phyloP scores from a whole-genome alignment of 495 filamentous ascomycete genomes.

The Terfezia claveryi region DNA sequence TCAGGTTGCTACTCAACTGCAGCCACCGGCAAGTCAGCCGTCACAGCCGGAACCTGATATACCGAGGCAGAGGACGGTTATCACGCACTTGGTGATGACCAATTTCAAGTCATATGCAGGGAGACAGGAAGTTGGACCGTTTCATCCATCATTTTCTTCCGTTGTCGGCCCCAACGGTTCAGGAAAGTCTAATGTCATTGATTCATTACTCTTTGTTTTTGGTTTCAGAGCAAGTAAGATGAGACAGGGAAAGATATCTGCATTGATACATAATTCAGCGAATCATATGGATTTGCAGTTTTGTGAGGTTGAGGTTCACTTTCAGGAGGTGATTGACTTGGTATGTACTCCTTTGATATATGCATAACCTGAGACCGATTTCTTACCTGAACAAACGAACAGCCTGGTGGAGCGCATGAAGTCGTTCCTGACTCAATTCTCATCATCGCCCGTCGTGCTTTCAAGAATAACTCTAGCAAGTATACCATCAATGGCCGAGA shows the following conservation, averaged over 20 bases:
- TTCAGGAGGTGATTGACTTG: conserved; percentile 72
- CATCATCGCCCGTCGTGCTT: conserved; percentile 74
- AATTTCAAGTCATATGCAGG: conserved; percentile 99
- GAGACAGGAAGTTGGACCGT: conserved; percentile 82
- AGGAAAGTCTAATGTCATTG: conserved; percentile 96
- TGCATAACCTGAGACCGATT: too few species aligned
- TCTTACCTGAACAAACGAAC: background rate
- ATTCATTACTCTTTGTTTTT: conserved; percentile 92
- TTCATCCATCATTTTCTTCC: conserved; percentile 94
- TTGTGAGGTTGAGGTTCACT: conserved; percentile 91
- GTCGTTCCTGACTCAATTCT: conserved; percentile 63
- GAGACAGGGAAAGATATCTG: conserved; percentile 95
- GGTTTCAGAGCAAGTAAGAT: conserved; percentile 98
- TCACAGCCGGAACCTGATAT: conserved; percentile 45
- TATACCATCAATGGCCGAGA: conserved; percentile 84
- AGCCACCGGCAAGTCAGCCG: conserved; percentile 13
- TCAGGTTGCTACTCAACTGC: background rate
- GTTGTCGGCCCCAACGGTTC: conserved; percentile 96
- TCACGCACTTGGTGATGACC: conserved; percentile 65
- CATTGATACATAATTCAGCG: conserved; percentile 89
- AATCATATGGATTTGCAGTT: conserved; percentile 59
- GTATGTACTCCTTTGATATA: conserved; percentile 22
- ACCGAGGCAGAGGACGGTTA: conserved; percentile 68
- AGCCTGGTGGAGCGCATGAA: conserved; percentile 46
- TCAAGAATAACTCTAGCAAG: conserved; percentile 94